Base-by-base conservation (phyloP, 805 yeast species). In the Metschnikowia shivogae region DNA sequence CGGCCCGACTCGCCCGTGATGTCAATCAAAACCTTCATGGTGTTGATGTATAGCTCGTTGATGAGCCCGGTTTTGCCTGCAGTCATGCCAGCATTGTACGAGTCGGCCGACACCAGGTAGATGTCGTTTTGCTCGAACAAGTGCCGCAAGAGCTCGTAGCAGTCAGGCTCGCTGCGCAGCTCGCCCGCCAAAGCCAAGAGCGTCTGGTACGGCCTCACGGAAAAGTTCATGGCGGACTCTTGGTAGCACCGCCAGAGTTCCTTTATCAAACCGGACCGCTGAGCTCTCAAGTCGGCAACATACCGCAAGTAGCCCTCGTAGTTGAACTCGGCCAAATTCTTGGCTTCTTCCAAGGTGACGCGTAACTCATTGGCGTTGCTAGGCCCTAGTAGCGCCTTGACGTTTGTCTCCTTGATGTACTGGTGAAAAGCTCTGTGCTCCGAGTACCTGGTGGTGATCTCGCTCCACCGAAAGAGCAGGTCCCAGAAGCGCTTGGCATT, bases 161-260 rank as follows among this genome's bases (percentile, higher is more conserved):
- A 47, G 19, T 28, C 31, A 3, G 42, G 42, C 17, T 57, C 58
- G 13, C 47, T 54, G 3, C 47, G 43, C 7, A 50, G 46, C 45
- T 68, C 72, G n/a, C 42, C 42, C 12, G 67, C 46, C 37, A 54
- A 52, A 19, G 53, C 49, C 31, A 59, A 43, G 35, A 62, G 66
- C 3, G 53, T 47, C 27, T 56, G 56, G 55, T 56, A 67, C 10
- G 61, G 54, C 5, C 53, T 37, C 3, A 48, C 42, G 1, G 68
- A 59, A 43, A 61, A 69, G 12, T 55, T 52, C 1, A 56, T 53
- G 17, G 50, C 52, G 34, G 59, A 48, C 10, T 55, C 52, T 20
- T 52, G 56, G 55, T 62, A 68, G 30, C 70, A 57, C n/a, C 50
- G 45, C 75, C 74, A 71, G 12, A 70, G 52, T 40, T 65, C 64